These are phyloP conservation scores for Paecilomyces formosus DNA, from an alignment of 2,329 filamentous ascomycete species.

Conservation along the genomic window DNA sequence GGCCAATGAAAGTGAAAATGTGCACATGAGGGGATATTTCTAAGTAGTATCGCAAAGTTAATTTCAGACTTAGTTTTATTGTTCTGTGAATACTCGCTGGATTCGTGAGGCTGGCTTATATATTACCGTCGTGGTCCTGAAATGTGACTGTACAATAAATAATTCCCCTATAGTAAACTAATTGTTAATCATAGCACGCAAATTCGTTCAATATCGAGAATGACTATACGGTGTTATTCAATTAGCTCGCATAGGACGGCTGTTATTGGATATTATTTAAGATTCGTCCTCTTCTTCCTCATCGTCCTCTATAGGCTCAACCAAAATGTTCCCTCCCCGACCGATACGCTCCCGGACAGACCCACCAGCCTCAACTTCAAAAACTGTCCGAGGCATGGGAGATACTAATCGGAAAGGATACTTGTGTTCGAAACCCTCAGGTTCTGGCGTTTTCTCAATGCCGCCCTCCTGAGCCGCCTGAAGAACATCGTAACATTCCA, in stretches of 20 bases:
- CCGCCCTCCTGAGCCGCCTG: constrained; percentile 31
- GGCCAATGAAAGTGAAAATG: too few relatives aligned
- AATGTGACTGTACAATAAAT: too few relatives aligned
- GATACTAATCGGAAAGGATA: constrained; percentile 83
- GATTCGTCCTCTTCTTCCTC: constrained; percentile 38
- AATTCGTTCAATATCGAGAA: not conserved
- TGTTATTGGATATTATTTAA: not conserved
- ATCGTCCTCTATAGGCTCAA: constrained; percentile 59
- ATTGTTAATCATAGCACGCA: too few relatives aligned
- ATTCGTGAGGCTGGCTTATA: too few relatives aligned
- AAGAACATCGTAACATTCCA: constrained; percentile 75
- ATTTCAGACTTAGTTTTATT: too few relatives aligned
- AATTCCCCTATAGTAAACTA: too few relatives aligned
- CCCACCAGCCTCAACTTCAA: constrained; percentile 58
- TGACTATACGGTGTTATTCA: not conserved
- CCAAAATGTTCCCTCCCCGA: constrained; percentile 77
- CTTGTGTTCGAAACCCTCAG: constrained; percentile 65
- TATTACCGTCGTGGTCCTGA: too few relatives aligned
- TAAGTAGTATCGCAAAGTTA: too few relatives aligned
- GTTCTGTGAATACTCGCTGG: too few relatives aligned
- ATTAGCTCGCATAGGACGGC: not conserved
- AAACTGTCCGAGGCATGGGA: constrained; percentile 76
- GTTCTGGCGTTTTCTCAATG: constrained; percentile 34
- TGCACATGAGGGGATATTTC: too few relatives aligned
- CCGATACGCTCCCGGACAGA: constrained; percentile 69